These are phyloP conservation scores for Pythium phragmitis DNA, from an alignment of 352 stramenopile species.

Conservation along the genomic window DNA sequence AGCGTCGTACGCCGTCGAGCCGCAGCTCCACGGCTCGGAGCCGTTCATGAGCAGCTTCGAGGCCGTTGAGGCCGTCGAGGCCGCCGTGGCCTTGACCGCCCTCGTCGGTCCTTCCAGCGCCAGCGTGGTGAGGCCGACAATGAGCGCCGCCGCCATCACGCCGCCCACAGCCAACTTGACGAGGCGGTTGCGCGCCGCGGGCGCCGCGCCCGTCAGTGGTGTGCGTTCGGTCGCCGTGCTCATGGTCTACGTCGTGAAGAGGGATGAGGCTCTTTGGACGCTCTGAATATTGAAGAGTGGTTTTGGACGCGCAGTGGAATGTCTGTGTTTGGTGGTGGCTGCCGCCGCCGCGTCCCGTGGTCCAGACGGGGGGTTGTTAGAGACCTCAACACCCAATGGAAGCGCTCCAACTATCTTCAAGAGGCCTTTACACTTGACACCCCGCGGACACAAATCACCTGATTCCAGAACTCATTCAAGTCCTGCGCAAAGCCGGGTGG, in stretches of 20 bases:
- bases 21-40: constrained; percentile 31
- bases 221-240: constrained; percentile 15
- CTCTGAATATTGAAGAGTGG: constrained; percentile 24
- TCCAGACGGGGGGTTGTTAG: no score
- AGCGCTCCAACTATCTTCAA: no score
- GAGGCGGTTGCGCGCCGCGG: constrained; percentile 4
- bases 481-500: no score
- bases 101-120: not conserved
- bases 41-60: constrained; percentile 38
- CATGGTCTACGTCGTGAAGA: not conserved
- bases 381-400: no score
- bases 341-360: no score
- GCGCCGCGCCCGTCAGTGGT: constrained; percentile 9
- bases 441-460: no score
- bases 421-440: no score
- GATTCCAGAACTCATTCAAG: no score
- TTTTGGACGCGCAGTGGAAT: no score
- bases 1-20: constrained; percentile 32
- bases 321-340: no score
- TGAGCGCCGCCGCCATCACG: constrained; percentile 8
- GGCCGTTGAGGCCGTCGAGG: not conserved
- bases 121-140: constrained; percentile 4
- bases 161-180: constrained; percentile 2
- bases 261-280: no score
- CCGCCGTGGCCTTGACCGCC: not conserved